Base-by-base conservation (phyloP, 1,139 yeast species). In the Geotrichum histeridarum region DNA sequence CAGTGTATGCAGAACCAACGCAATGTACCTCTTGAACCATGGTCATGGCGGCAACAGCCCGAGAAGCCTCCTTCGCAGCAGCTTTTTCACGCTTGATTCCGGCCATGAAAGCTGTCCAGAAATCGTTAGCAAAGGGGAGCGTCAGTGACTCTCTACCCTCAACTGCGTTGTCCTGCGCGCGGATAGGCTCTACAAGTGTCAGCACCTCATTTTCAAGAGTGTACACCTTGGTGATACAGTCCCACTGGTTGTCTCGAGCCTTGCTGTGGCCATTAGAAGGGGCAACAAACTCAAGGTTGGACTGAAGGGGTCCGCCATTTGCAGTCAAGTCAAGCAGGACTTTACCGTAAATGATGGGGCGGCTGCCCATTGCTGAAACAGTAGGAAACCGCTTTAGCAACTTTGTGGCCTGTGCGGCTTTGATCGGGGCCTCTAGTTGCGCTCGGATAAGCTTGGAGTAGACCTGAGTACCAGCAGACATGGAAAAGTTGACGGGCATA, bases 61-160 rank as follows among this genome's bases (percentile, higher is more conserved):
- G 63, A 12, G 71, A 71, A 1, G 70, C 65, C 45, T 62, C 64
- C 17, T 69, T 66, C 53, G 66, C 64, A 11, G 63, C 60, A 36
- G 59, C 55, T 27, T 56, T 59, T 18, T 55, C 51, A 31, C 57
- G 52, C 50, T 60, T 61, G 59, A 71, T 65, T 8, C 73, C 73
- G 35, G 61, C 61, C 41, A 71, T 60, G 57, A 71, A 71, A 15
- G 73, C 74, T 3, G 68, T 63, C 74, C 74, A 71, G 57, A 71
- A 71, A 54, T 71, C 75, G 18, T 67, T 62, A 15, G 73, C 67
- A 60, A 70, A 70, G 9, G 74, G 74, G 17, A 72, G 63, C 38
- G 50, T 59, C 14, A 71, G 61, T 48, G 66, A 66, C 55, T 70
- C 73, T 27, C 63, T 59, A 41, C 69, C 64, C 14, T 65, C 65